phyloP scores from a whole-genome alignment of 306 rosid genomes.

The Begonia peltatifolia region DNA sequence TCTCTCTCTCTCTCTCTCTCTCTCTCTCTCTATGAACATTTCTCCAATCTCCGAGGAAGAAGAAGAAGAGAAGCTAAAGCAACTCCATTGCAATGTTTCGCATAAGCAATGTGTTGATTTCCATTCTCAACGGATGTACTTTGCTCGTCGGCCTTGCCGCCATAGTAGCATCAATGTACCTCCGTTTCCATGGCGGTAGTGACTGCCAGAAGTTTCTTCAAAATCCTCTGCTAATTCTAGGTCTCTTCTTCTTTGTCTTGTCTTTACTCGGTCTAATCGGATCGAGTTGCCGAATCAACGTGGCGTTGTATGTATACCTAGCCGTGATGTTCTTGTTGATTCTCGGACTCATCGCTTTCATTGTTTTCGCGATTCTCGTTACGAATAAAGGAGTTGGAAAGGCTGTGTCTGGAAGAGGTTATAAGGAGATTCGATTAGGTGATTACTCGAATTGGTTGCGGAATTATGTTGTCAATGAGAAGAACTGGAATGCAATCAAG shows the following conservation, averaged over 20 bases:
- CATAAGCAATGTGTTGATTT: conserved; percentile 45
- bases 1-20: conserved; percentile 6
- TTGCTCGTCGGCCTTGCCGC: conserved; percentile 36
- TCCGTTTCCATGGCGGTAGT: conserved; percentile 24
- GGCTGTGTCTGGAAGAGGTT: conserved; percentile 33
- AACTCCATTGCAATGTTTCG: conserved; percentile 22
- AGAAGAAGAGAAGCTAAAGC: background rate
- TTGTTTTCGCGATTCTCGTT: conserved; percentile 38
- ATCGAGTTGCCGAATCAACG: conserved; percentile 31
- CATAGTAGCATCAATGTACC: conserved; percentile 22
- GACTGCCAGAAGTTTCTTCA: conserved; percentile 50
- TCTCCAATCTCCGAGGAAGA: background rate
- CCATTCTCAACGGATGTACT: conserved; percentile 36
- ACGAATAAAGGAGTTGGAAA: conserved; percentile 43
- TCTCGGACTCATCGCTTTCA: conserved; percentile 34
- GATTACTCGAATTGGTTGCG: conserved; percentile 75
- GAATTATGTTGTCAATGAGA: conserved; percentile 36
- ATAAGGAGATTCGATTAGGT: conserved; percentile 28
- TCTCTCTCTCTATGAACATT: background rate
- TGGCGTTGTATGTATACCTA: conserved; percentile 37
- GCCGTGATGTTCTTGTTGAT: conserved; percentile 35
- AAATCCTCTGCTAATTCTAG: conserved; percentile 43
- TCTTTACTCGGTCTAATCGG: conserved; percentile 53
- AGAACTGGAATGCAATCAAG: conserved; percentile 49
- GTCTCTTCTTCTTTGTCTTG: conserved; percentile 23